phyloP scores from a whole-genome alignment of 192 early-diverging fungal species.

The Linnemannia hyalina region DNA sequence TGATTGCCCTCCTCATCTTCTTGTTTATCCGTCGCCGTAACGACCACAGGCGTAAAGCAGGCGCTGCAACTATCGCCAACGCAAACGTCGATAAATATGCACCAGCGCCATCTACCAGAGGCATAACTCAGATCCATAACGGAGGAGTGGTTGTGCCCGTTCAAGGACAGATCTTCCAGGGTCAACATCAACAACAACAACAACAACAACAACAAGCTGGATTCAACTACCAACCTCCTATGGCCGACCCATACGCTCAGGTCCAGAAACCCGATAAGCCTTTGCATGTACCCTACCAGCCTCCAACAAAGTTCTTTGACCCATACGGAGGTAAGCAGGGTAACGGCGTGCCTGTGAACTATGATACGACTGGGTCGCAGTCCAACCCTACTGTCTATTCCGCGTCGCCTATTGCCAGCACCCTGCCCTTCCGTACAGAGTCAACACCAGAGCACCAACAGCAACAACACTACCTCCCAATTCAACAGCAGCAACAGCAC shows the following conservation, averaged over 20 bases:
- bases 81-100: background rate
- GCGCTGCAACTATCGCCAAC: background rate
- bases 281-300: background rate
- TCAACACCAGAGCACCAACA: constrained; percentile 3
- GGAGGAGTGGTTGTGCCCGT: background rate
- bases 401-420: background rate
- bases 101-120: background rate
- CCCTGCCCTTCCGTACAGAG: background rate
- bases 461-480: background rate
- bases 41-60: background rate
- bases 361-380: too few relatives aligned
- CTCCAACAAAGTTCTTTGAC: background rate
- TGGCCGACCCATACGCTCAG: background rate
- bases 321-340: background rate
- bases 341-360: too few relatives aligned
- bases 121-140: background rate
- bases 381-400: background rate
- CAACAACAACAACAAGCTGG: background rate
- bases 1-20: constrained; percentile 28
- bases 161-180: background rate
- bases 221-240: background rate
- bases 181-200: background rate
- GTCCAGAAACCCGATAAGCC: background rate
- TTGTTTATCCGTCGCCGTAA: constrained; percentile 24
- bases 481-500: background rate